phyloP scores from a whole-genome alignment of 1,284 basidiomycete genomes.

The Moniliella sp. region DNA sequence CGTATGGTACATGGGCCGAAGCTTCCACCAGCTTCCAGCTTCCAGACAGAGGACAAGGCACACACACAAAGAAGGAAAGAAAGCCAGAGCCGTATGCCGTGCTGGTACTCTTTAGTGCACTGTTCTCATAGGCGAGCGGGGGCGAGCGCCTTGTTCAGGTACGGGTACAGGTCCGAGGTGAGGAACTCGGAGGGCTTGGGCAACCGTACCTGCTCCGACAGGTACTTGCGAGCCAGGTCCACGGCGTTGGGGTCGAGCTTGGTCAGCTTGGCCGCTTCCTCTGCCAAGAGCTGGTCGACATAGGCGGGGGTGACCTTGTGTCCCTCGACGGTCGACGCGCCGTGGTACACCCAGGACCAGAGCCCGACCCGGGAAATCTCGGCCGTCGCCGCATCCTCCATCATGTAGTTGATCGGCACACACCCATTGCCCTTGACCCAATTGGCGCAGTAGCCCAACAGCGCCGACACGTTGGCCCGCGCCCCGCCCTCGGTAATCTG shows the following conservation, averaged over 20 bases:
- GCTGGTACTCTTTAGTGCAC: too few species aligned
- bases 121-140: conserved; percentile 18
- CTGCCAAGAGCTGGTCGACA: conserved; percentile 55
- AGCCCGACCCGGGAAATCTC: conserved; percentile 84
- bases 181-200: conserved; percentile 58
- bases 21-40: too few species aligned
- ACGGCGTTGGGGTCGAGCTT: conserved; percentile 59
- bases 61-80: too few species aligned
- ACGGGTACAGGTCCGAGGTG: conserved; percentile 23
- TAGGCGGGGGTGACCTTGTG: conserved; percentile 52
- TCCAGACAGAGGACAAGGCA: too few species aligned
- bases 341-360: conserved; percentile 72
- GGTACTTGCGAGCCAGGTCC: conserved; percentile 56
- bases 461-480: conserved; percentile 25
- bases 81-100: too few species aligned
- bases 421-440: conserved; percentile 95
- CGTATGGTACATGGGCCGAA: too few species aligned
- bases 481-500: conserved; percentile 30
- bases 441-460: conserved; percentile 48
- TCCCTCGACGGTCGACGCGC: conserved; percentile 40
- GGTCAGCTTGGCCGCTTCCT: conserved; percentile 50
- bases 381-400: conserved; percentile 87
- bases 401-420: conserved; percentile 75
- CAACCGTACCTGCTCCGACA: conserved; percentile 61
- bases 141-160: conserved; percentile 22